phyloP scores from a whole-genome alignment of 441 rosid genomes.

The Viola pubescens region DNA sequence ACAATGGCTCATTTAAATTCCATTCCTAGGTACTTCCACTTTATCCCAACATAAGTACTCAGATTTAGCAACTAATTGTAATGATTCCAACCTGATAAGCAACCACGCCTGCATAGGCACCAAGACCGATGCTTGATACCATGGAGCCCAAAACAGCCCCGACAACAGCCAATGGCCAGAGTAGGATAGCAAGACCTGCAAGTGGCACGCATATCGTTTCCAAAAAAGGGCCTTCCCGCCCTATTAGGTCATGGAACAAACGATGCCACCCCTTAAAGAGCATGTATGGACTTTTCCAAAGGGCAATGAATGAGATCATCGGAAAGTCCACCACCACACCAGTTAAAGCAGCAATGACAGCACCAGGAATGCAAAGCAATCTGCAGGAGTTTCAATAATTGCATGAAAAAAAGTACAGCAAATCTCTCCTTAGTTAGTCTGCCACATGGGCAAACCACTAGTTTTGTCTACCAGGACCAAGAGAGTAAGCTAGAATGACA shows the following conservation, averaged over 20 bases:
- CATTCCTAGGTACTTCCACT: too few relatives aligned
- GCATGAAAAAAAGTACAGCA: slow-evolving; percentile 1
- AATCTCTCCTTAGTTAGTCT: background rate
- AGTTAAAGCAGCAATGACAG: slow-evolving; percentile 45
- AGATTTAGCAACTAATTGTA: background rate
- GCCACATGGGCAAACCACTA: background rate
- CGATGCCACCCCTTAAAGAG: slow-evolving; percentile 91
- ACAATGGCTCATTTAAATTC: too few relatives aligned
- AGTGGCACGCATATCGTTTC: slow-evolving; percentile 96
- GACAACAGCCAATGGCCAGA: slow-evolving; percentile 89
- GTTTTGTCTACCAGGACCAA: background rate
- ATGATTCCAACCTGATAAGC: slow-evolving; percentile 62
- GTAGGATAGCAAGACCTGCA: slow-evolving; percentile 84
- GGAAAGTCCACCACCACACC: slow-evolving; percentile 68
- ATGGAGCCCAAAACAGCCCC: slow-evolving; percentile 84
- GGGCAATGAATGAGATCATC: slow-evolving; percentile 54
- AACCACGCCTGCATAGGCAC: slow-evolving; percentile 68
- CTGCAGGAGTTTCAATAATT: slow-evolving; percentile 31
- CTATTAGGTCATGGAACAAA: slow-evolving; percentile 83
- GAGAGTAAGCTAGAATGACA: slow-evolving; percentile 1
- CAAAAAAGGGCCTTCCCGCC: slow-evolving; percentile 97
- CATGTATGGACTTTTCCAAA: slow-evolving; percentile 84
- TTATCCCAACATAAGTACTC: background rate
- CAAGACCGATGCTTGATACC: slow-evolving; percentile 70
- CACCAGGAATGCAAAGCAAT: slow-evolving; percentile 56